phyloP scores from a whole-genome alignment of 2,329 filamentous ascomycete species.

The Didymosphaeria variabile region DNA sequence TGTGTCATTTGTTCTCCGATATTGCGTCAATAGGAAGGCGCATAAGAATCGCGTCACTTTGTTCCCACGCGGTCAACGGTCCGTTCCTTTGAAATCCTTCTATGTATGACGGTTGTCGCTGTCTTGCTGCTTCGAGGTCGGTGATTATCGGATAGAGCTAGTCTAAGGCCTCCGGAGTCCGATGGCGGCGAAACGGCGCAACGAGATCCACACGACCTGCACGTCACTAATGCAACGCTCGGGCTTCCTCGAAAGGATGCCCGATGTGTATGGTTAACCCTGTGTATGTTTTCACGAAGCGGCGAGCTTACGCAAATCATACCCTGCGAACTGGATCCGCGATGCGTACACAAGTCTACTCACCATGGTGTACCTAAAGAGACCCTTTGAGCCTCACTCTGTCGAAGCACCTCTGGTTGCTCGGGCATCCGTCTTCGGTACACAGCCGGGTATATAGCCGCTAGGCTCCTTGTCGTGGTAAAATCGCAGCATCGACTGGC shows the following conservation, averaged over 20 bases:
- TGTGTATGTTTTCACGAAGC: not conserved
- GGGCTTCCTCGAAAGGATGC: not conserved
- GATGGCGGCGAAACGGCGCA: not conserved
- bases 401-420: not conserved
- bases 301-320: not conserved
- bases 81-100: not conserved
- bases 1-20: conserved; percentile 3
- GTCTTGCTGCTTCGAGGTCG: conserved; percentile 4
- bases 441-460: no score
- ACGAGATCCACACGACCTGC: not conserved
- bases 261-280: not conserved
- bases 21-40: not conserved
- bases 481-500: not conserved
- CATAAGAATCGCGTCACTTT: not conserved
- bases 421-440: not conserved
- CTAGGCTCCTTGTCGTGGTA: not conserved
- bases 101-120: not conserved
- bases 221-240: not conserved
- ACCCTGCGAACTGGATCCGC: not conserved
- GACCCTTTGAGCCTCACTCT: not conserved
- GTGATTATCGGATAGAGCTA: conserved; percentile 1
- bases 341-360: not conserved
- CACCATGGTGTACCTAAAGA: not conserved
- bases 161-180: conserved; percentile 6
- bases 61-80: not conserved